phyloP scores from a whole-genome alignment of 768 basidiomycete species.

The Terana coerulea region DNA sequence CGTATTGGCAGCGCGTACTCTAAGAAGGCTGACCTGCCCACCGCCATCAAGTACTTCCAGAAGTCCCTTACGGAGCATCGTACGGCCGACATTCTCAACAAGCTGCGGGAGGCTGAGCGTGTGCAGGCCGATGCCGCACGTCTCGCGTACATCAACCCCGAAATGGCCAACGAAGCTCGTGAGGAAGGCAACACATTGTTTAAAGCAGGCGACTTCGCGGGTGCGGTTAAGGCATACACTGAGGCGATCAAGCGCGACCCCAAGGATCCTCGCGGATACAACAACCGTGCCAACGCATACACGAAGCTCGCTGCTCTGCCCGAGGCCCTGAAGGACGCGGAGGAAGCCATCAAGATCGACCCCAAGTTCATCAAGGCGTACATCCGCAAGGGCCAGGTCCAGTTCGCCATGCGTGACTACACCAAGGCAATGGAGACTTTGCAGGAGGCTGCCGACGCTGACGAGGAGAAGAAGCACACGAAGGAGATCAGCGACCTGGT shows the following conservation, averaged over 20 bases:
- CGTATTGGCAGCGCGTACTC: conserved; percentile 84
- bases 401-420: conserved; percentile 89
- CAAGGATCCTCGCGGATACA: conserved; percentile 86
- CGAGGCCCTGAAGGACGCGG: conserved; percentile 94
- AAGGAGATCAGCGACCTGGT: conserved; percentile 81
- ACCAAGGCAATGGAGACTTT: conserved; percentile 81
- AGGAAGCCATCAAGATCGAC: conserved; percentile 91
- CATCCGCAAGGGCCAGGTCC: conserved; percentile 85
- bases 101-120: conserved; percentile 82
- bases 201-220: conserved; percentile 90
- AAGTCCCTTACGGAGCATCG: conserved; percentile 97
- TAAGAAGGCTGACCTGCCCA: conserved; percentile 69
- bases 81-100: conserved; percentile 87
- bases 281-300: conserved; percentile 97
- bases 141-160: conserved; percentile 84
- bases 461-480: conserved; percentile 78
- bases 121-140: conserved; percentile 73
- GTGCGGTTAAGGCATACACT: conserved; percentile 86
- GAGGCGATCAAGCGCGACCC: conserved; percentile 98
- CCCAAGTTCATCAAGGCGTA: conserved; percentile 92
- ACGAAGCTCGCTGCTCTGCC: conserved; percentile 91
- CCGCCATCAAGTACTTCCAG: conserved; percentile 87
- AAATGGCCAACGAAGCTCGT: conserved; percentile 73
- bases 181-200: conserved; percentile 92
- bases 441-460: conserved; percentile 73